These are phyloP conservation scores for Barbarea vulgaris DNA, from an alignment of 345 rosid species.

Conservation along the genomic window DNA sequence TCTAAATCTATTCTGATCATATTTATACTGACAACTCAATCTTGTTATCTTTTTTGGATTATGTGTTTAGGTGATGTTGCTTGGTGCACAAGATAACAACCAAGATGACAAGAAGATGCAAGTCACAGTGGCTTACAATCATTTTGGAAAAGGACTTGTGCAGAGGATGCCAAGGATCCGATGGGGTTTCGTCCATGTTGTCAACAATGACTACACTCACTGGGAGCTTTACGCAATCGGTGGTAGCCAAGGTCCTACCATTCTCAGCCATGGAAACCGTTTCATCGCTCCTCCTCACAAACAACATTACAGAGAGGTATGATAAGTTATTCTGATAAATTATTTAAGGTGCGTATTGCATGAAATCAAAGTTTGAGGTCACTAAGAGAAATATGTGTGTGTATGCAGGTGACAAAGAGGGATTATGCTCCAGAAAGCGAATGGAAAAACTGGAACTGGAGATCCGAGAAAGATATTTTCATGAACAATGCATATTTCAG, in stretches of 20 bases:
- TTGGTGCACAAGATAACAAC: conserved; percentile 59
- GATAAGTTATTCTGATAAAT: background rate
- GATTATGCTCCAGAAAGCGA: conserved; percentile 46
- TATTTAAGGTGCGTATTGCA: background rate
- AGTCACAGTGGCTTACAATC: conserved; percentile 73
- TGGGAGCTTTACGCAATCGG: conserved; percentile 82
- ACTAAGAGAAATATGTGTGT: conserved; percentile 3
- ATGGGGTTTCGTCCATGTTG: conserved; percentile 75
- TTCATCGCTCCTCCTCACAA: conserved; percentile 62
- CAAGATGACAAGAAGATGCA: conserved; percentile 54
- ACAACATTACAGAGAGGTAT: conserved; percentile 50
- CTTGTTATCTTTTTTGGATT: background rate
- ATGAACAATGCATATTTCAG: conserved; percentile 61
- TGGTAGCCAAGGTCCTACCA: conserved; percentile 67
- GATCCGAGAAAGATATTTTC: conserved; percentile 60
- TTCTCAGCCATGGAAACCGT: conserved; percentile 75
- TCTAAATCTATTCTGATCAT: background rate
- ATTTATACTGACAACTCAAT: background rate
- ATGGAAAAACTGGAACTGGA: conserved; percentile 78
- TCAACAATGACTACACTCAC: conserved; percentile 77
- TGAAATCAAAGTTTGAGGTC: background rate
- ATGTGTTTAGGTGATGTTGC: conserved; percentile 59
- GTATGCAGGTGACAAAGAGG: conserved; percentile 57
- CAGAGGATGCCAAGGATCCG: conserved; percentile 85
- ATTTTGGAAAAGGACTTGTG: conserved; percentile 69